These are phyloP conservation scores for Adansonia digitata DNA, from an alignment of 345 rosid genomes.

Conservation along the genomic window DNA sequence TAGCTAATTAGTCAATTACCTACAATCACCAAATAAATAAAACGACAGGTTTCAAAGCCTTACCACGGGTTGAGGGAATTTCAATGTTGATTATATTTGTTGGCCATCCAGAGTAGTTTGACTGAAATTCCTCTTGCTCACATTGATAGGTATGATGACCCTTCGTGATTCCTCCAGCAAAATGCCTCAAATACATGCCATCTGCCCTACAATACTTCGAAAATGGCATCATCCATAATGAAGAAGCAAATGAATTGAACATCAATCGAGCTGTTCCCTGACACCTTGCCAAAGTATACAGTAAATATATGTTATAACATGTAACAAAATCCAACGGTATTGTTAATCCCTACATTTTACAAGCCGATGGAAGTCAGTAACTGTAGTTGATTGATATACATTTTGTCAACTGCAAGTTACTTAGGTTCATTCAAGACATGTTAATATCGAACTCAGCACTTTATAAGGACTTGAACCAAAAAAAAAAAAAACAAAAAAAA, in stretches of 20 bases:
- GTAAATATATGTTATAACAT: slow-evolving; percentile 34
- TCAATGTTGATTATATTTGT: slow-evolving; percentile 89
- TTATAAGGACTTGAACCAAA: background rate
- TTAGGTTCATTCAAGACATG: background rate
- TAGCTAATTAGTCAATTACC: slow-evolving; percentile 13
- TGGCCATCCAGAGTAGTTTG: slow-evolving; percentile 95
- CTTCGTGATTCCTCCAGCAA: slow-evolving; percentile 52
- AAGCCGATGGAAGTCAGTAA: slow-evolving; percentile 6
- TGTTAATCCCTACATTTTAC: background rate
- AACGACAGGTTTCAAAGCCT: slow-evolving; percentile 17
- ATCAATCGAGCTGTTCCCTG: slow-evolving; percentile 97
- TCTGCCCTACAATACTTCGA: slow-evolving; percentile 84
- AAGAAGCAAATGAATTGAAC: slow-evolving; percentile 84
- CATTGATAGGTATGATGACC: slow-evolving; percentile 61
- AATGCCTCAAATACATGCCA: slow-evolving; percentile 64
- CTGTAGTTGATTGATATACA: background rate
- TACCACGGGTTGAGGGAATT: slow-evolving; percentile 77
- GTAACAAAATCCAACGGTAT: background rate
- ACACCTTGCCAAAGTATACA: slow-evolving; percentile 53
- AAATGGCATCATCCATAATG: slow-evolving; percentile 87
- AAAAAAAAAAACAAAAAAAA: too few relatives aligned
- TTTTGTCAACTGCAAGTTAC: background rate
- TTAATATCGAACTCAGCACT: background rate
- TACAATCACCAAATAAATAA: slow-evolving; percentile 6
- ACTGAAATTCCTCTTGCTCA: slow-evolving; percentile 64